phyloP scores from a whole-genome alignment of 139 green algal species.

The Chlamydomonas incerta region DNA sequence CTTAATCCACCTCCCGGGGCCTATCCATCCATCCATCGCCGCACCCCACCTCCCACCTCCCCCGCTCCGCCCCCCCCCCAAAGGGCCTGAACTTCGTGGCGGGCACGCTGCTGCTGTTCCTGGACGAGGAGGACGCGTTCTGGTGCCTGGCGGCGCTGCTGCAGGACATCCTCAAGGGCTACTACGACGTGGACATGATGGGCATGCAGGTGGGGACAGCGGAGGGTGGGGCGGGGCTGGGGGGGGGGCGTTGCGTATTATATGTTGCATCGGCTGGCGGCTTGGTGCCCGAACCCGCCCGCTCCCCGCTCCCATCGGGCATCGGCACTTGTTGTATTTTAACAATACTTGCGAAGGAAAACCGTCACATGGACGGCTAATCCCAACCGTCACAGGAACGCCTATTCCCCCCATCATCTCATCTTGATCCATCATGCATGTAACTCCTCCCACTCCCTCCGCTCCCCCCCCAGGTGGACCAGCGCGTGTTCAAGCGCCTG shows the following conservation, averaged over 20 bases:
- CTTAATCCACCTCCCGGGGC: too few relatives aligned
- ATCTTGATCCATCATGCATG: too few relatives aligned
- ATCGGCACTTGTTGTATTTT: neutral
- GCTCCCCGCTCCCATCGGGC: too few relatives aligned
- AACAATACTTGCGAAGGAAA: too few relatives aligned
- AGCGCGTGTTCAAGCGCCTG: conserved; percentile 73
- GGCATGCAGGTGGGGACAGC: conserved; percentile 68
- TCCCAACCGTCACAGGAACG: too few relatives aligned
- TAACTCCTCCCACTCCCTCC: too few relatives aligned
- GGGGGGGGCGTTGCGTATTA: neutral
- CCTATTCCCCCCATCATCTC: too few relatives aligned
- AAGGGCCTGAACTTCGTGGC: conserved; percentile 89
- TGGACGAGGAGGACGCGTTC: conserved; percentile 92
- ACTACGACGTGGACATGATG: conserved; percentile 88
- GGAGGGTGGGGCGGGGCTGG: neutral
- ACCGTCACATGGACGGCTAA: too few relatives aligned
- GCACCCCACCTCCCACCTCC: neutral
- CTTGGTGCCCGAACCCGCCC: too few relatives aligned
- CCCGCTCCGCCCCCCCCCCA: neutral
- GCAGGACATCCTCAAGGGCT: conserved; percentile 83
- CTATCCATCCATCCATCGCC: neutral
- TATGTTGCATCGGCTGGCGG: too few relatives aligned
- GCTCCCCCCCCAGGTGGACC: conserved; percentile 71
- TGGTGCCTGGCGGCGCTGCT: conserved; percentile 84
- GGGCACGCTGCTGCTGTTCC: conserved; percentile 89